A percentile compares a stretch with the other conserved stretches of the same genome.
phyloP scores from a whole-genome alignment of 2,329 filamentous ascomycete genomes.

The Purpureocillium takamizusanense region DNA sequence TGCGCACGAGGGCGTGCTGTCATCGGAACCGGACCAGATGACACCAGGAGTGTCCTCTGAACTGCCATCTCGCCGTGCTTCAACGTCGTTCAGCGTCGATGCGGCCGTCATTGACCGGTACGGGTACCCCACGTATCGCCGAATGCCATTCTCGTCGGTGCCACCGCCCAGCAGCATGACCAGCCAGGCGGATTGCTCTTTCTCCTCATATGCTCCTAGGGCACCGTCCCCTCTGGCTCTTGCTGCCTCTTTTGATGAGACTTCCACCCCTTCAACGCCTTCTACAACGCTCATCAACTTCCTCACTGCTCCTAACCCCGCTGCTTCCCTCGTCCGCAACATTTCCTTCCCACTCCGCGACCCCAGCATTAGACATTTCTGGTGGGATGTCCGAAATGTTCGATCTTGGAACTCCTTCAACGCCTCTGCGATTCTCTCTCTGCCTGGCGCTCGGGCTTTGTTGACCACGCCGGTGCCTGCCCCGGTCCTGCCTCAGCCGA shows the following conservation, averaged over 20 bases:
- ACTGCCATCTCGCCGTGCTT: constrained; percentile 43
- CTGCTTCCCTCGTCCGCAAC: constrained; percentile 71
- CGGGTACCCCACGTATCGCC: constrained; percentile 78
- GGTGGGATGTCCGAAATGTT: constrained; percentile 91
- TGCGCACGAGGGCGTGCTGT: constrained; percentile 26
- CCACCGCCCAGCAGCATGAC: constrained; percentile 5
- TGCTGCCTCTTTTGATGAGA: constrained; percentile 32
- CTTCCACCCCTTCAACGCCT: constrained; percentile 15
- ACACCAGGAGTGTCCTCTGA: not conserved
- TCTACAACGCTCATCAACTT: constrained; percentile 69
- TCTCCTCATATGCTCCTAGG: constrained; percentile 35
- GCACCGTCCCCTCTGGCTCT: constrained; percentile 35
- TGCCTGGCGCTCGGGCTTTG: constrained; percentile 64
- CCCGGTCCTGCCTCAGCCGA: constrained; percentile 50
- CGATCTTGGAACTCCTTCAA: constrained; percentile 78
- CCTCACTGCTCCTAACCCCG: constrained; percentile 70
- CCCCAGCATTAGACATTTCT: constrained; percentile 72
- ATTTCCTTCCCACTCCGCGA: constrained; percentile 61
- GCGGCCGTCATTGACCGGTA: constrained; percentile 57
- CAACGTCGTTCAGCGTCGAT: constrained; percentile 56
- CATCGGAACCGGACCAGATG: constrained; percentile 3
- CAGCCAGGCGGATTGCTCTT: constrained; percentile 30
- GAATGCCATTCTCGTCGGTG: constrained; percentile 44
- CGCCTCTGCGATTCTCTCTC: constrained; percentile 57
- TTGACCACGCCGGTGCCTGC: constrained; percentile 60